Conservation (phyloP, 2,329 filamentous ascomycete species). For the Fusarium hostae region DNA sequence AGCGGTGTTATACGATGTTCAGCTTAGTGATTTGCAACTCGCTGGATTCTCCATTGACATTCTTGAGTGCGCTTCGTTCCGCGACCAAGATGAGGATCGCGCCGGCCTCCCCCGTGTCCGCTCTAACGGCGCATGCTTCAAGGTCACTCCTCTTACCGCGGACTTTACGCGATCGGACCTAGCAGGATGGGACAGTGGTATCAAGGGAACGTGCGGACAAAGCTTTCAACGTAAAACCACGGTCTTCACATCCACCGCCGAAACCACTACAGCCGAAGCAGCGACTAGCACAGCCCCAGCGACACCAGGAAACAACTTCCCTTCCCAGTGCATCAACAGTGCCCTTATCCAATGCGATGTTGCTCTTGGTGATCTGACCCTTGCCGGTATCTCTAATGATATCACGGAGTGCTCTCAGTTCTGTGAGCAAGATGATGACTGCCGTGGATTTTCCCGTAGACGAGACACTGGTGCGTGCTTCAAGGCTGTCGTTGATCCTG, state of each 20-base stretch:
- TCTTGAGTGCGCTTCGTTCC: too few species aligned
- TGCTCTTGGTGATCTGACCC: rapidly evolving
- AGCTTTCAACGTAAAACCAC: too few species aligned
- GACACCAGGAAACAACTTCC: not conserved
- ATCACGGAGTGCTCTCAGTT: not conserved
- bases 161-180: too few species aligned
- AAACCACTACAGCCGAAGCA: not conserved
- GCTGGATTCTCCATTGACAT: too few species aligned
- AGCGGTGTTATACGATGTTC: too few species aligned
- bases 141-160: too few species aligned
- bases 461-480: not conserved
- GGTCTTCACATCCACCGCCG: not conserved
- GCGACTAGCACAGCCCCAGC: not conserved
- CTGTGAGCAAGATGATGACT: rapidly evolving
- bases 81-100: too few species aligned
- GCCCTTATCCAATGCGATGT: not conserved
- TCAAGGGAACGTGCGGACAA: not conserved
- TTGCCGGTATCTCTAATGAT: not conserved
- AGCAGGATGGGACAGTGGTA: not conserved
- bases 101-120: too few species aligned
- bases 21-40: too few species aligned
- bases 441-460: not conserved
- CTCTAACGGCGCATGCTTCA: too few species aligned
- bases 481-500: not conserved
- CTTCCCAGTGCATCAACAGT: not conserved